phyloP scores from a whole-genome alignment of 2,329 filamentous ascomycete genomes.

The Orbilia ellipsospora region DNA sequence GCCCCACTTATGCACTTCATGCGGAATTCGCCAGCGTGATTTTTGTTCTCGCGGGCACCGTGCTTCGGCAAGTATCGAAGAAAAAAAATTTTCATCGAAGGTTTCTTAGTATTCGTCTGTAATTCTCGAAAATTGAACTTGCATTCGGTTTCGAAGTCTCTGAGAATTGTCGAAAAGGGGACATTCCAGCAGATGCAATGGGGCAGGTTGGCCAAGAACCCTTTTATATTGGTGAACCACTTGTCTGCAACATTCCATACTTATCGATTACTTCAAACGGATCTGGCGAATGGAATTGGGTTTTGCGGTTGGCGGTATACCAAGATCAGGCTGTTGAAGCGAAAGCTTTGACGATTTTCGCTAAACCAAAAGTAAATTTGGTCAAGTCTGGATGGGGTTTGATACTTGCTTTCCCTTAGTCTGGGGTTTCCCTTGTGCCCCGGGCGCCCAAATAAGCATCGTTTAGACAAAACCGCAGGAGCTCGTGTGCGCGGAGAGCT shows the following conservation, averaged over 20 bases:
- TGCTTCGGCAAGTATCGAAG: slow-evolving; percentile 46
- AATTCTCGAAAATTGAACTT: slow-evolving; percentile 13
- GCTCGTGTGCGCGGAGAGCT: slow-evolving; percentile 46
- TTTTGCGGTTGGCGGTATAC: slow-evolving; percentile 25
- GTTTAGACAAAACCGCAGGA: slow-evolving; percentile 54
- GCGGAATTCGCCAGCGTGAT: slow-evolving; percentile 41
- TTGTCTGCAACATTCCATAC: slow-evolving; percentile 41
- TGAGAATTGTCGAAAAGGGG: slow-evolving; percentile 7
- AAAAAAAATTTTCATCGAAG: slow-evolving; percentile 28
- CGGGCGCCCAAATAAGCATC: slow-evolving; percentile 33
- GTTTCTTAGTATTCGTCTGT: slow-evolving; percentile 13
- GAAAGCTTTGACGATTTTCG: slow-evolving; percentile 14
- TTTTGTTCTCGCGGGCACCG: slow-evolving; percentile 29
- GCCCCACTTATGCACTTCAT: slow-evolving; percentile 39
- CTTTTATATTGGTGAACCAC: slow-evolving; percentile 45
- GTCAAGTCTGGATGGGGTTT: too few species aligned
- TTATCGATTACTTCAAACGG: slow-evolving; percentile 46
- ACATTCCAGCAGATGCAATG: slow-evolving; percentile 53
- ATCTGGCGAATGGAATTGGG: slow-evolving; percentile 43
- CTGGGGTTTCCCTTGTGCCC: slow-evolving; percentile 27
- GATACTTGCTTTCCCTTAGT: too few species aligned
- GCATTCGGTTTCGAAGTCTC: slow-evolving; percentile 6
- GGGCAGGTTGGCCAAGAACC: slow-evolving; percentile 28
- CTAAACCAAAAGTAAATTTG: slow-evolving; percentile 31
- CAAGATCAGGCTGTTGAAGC: slow-evolving; percentile 44